Evolutionary conservation across 73 alveolate genomes (phyloP).

Genomic region (Tetrahymena borealis): DNA sequence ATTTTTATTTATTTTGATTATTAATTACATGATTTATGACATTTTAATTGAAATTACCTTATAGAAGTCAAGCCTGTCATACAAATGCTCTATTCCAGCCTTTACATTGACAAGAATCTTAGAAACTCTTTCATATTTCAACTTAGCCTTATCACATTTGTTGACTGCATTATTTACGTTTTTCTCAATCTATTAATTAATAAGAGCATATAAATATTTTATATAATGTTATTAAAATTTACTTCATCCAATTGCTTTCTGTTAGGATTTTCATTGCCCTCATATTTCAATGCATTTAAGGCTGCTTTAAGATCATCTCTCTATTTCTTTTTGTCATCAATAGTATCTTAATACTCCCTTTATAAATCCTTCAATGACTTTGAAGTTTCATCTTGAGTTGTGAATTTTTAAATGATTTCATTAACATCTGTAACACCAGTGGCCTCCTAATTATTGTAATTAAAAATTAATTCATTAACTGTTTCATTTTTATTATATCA

Average conservation of each 20-base stretch:
- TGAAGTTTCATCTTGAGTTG: slow-evolving; percentile 90
- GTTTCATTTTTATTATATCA: background rate
- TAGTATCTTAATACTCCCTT: slow-evolving; percentile 75
- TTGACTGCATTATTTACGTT: slow-evolving; percentile 53
- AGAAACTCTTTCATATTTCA: slow-evolving; percentile 64
- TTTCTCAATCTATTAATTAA: slow-evolving; percentile 47
- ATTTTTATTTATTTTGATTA: background rate
- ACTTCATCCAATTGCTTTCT: slow-evolving; percentile 90
- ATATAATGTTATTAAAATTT: background rate
- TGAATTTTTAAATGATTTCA: slow-evolving; percentile 95
- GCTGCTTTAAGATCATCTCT: slow-evolving; percentile 64
- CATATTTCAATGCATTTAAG: slow-evolving; percentile 77
- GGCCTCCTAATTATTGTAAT: slow-evolving; percentile 49
- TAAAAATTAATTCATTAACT: background rate
- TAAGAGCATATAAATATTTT: background rate
- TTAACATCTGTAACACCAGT: slow-evolving; percentile 98
- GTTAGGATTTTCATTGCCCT: slow-evolving; percentile 79
- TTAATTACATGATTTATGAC: too few species aligned
- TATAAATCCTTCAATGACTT: slow-evolving; percentile 63
- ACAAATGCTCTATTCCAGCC: slow-evolving; percentile 83
- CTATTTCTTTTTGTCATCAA: slow-evolving; percentile 55
- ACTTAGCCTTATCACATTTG: slow-evolving; percentile 65
- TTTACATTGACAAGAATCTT: slow-evolving; percentile 60
- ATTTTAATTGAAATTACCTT: background rate
- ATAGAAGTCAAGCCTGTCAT: slow-evolving; percentile 56